Evolutionary conservation across 208 protist species (phyloP), one percentile per base, ranked within the genome.

Genomic region (Trypanosoma melophagium): DNA sequence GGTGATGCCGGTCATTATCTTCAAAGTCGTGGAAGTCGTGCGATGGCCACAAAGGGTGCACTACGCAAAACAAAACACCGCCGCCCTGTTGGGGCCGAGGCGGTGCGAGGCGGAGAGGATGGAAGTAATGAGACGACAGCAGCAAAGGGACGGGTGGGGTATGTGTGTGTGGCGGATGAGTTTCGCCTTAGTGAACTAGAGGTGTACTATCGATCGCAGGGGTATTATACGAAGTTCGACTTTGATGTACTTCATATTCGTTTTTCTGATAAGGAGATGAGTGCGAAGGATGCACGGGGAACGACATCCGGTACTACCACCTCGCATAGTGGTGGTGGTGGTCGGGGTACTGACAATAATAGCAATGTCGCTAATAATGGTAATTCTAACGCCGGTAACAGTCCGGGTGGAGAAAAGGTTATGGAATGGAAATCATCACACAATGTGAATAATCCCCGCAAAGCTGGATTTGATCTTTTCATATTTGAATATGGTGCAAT

Each of bases 181-280:
- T 79, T 92, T 62, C 67, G 77, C 41, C 71, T 92, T 10, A 79
- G 71, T n/a, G 83, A 79, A 42, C 60, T 92, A 45, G 81, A 92
- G 71, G 61, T 60, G 17, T 71, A 89, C 66, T 92, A 89, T 66
- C 58, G 70, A 7, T 49, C 66, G 21, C 82, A 86, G 67, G 81
- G 85, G 3, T 91, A 91, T 71, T 86, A 83, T 71, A 88, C 85
- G 16, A 91, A 91, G 58, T 91, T 87, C 71, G 85, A 86, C 69
- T 88, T 89, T 58, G 86, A 86, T 59, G 86, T 92, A 9, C 60
- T 92, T 51, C 86, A 92, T 66, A 77, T 92, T 51, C 79, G 85
- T 49, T 85, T 91, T 42, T 78, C 85, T 8, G 81, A 88, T 31
- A 72, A 65, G 16, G 53, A 45, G 12, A 76, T 80, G 42, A 64